phyloP scores from a whole-genome alignment of 2,329 filamentous ascomycete genomes.

The Sclerotinia spermophila region DNA sequence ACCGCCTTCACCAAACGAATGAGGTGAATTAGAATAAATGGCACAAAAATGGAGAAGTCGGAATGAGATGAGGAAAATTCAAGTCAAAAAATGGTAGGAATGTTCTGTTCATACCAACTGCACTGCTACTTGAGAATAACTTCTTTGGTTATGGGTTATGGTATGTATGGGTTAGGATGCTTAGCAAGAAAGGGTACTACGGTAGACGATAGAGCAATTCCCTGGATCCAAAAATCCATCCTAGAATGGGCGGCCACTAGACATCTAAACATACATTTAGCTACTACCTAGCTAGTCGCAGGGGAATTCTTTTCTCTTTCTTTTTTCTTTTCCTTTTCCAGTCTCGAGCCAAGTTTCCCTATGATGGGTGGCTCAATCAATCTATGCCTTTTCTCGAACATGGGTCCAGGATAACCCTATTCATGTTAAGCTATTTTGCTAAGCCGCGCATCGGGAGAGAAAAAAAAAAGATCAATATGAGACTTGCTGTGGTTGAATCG shows the following conservation, averaged over 20 bases:
- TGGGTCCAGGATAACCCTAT: background rate
- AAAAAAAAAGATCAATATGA: constrained; percentile 5
- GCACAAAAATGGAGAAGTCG: constrained; percentile 5
- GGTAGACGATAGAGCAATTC: constrained; percentile 1
- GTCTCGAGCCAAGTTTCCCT: background rate
- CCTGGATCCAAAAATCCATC: background rate
- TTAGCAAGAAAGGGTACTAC: background rate
- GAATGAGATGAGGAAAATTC: background rate
- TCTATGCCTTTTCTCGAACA: background rate
- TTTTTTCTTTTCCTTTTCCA: background rate
- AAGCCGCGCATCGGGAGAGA: background rate
- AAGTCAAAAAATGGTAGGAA: constrained; percentile 9
- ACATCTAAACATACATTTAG: background rate
- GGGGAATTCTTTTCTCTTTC: background rate
- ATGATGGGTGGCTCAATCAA: background rate
- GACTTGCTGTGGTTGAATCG: background rate
- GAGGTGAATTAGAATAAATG: constrained; percentile 43
- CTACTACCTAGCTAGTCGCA: background rate
- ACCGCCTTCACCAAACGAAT: constrained; percentile 46
- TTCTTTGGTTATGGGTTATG: background rate
- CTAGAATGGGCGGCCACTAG: background rate
- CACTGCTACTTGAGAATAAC: background rate
- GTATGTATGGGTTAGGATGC: background rate
- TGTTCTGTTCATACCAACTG: constrained; percentile 18
- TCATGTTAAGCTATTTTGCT: background rate